phyloP scores from a whole-genome alignment of 352 stramenopile species.

The Pythium grandisporangium region DNA sequence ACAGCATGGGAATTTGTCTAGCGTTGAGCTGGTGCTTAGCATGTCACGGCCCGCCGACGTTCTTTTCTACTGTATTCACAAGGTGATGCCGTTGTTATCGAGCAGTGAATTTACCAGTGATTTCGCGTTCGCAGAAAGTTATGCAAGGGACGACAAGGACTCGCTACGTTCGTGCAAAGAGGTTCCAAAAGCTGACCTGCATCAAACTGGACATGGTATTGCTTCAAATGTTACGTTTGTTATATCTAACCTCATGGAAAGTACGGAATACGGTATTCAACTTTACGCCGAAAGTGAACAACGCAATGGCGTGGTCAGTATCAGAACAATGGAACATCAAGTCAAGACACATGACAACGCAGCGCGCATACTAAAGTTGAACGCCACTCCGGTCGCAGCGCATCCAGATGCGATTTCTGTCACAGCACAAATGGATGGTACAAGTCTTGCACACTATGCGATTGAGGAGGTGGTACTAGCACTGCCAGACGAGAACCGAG shows the following conservation, averaged over 20 bases:
- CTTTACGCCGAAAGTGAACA: conserved; percentile 45
- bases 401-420: conserved; percentile 23
- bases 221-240: conserved; percentile 23
- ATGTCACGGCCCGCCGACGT: conserved; percentile 57
- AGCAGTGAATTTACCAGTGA: neutral
- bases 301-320: conserved; percentile 48
- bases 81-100: neutral
- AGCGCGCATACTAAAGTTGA: conserved; percentile 13
- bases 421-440: conserved; percentile 12
- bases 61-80: conserved; percentile 42
- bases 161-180: too few species aligned
- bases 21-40: conserved; percentile 27
- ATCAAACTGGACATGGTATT: conserved; percentile 7
- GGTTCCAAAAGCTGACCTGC: conserved; percentile 18
- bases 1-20: conserved; percentile 22
- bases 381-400: conserved; percentile 16
- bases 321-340: conserved; percentile 1
- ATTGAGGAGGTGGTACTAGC: conserved; percentile 7
- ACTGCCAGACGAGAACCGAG: neutral
- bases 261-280: conserved; percentile 26
- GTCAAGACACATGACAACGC: conserved; percentile 39
- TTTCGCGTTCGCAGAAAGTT: too few species aligned
- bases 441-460: conserved; percentile 39
- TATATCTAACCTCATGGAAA: conserved; percentile 44
- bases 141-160: neutral